Conservation (phyloP, 768 basidiomycete genomes). For the Lentinus brumalis region DNA sequence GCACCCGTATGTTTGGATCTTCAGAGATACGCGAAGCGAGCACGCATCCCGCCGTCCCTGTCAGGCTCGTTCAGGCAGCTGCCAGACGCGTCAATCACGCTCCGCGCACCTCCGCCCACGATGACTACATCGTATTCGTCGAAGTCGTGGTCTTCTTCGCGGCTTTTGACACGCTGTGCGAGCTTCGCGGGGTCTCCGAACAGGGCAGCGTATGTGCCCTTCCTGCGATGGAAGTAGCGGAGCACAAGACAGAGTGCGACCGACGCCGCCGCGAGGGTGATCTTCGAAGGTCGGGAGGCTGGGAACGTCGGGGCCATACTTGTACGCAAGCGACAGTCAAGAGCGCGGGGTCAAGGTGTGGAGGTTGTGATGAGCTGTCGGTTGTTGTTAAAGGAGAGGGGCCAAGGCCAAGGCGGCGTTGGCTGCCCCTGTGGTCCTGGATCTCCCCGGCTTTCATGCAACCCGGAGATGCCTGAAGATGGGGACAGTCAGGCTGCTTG, state of each 20-base stretch:
- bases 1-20: conserved; percentile 52
- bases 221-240: conserved; percentile 12
- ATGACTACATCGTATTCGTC: conserved; percentile 40
- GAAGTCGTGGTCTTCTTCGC: conserved; percentile 17
- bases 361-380: no score
- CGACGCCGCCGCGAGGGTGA: conserved; percentile 13
- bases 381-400: no score
- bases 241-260: conserved; percentile 21
- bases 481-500: no score
- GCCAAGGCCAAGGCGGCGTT: no score
- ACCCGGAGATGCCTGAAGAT: no score
- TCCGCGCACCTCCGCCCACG: conserved; percentile 36
- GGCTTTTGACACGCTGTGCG: conserved; percentile 5
- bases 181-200: conserved; percentile 7
- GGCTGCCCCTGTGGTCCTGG: no score
- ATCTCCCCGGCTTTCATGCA: no score
- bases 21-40: conserved; percentile 61
- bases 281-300: not conserved
- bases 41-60: conserved; percentile 64
- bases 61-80: not conserved
- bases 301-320: not conserved
- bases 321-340: no score
- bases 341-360: no score
- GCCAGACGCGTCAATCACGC: not conserved
- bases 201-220: not conserved